phyloP scores from a whole-genome alignment of 2,329 filamentous ascomycete genomes.

The Diaporthe sp. region DNA sequence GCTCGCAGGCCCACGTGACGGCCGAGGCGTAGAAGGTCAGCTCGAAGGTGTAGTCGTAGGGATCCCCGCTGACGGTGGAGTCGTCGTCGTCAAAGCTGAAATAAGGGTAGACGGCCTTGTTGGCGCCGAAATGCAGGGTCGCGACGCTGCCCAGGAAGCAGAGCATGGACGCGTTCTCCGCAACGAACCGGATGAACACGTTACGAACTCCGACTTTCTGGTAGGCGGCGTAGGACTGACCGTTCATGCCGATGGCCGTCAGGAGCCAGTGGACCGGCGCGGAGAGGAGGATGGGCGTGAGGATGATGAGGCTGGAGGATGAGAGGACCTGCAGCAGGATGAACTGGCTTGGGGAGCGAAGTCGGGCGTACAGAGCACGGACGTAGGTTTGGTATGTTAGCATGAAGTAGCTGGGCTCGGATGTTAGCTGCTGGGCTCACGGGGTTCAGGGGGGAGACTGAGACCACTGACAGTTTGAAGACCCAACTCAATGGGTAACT shows the following conservation, averaged over 20 bases:
- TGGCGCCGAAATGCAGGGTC: constrained; percentile 73
- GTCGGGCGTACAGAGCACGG: constrained; percentile 73
- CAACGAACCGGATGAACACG: constrained; percentile 74
- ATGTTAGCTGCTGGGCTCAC: constrained; percentile 4
- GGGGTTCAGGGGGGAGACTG: neutral
- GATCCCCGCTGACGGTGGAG: constrained; percentile 49
- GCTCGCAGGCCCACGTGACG: constrained; percentile 75
- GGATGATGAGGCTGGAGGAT: constrained; percentile 69
- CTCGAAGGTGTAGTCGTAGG: constrained; percentile 66
- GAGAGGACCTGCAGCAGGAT: constrained; percentile 73
- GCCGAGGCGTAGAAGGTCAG: constrained; percentile 72
- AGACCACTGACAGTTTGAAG: constrained; percentile 70
- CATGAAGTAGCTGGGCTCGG: constrained; percentile 67
- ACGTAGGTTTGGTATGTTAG: constrained; percentile 79
- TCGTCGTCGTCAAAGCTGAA: constrained; percentile 69
- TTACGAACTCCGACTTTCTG: constrained; percentile 74
- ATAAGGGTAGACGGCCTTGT: constrained; percentile 76
- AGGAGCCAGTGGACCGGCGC: constrained; percentile 66
- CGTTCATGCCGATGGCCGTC: constrained; percentile 63
- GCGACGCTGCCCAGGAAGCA: constrained; percentile 73
- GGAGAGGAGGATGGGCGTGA: constrained; percentile 74
- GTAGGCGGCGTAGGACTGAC: constrained; percentile 70
- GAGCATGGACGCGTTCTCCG: constrained; percentile 76
- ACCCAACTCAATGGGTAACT: constrained; percentile 78
- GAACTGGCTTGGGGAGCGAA: constrained; percentile 74